Percentiles rank a stretch among this genome's conserved stretches.
Evolutionary conservation across 352 stramenopile genomes (phyloP).

Genomic region (Globisporangium paroecandrum): DNA sequence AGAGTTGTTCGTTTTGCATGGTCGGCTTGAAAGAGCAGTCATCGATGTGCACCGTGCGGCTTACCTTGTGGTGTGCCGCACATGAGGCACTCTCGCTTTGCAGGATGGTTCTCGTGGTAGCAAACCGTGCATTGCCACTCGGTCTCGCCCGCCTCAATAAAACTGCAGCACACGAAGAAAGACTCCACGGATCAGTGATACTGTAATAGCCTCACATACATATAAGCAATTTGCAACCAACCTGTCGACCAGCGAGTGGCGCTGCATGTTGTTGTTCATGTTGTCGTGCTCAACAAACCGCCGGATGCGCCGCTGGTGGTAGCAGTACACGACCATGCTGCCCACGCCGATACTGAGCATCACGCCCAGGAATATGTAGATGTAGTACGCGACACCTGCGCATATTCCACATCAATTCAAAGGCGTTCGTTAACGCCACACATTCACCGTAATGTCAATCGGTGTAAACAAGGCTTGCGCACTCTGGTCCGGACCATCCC

Average conservation of each 20-base stretch:
- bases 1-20: not conserved
- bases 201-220: not conserved
- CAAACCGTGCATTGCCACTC: conserved; percentile 84
- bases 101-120: conserved; percentile 83
- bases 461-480: not conserved
- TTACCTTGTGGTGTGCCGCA: conserved; percentile 74
- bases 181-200: not conserved
- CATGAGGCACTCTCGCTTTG: conserved; percentile 79
- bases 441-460: not conserved
- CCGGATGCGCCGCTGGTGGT: conserved; percentile 56
- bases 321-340: conserved; percentile 57
- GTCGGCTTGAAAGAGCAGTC: not conserved
- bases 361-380: conserved; percentile 73
- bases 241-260: conserved; percentile 77
- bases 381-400: conserved; percentile 50
- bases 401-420: not conserved
- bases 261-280: conserved; percentile 85
- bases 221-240: conserved; percentile 1
- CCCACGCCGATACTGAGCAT: conserved; percentile 40
- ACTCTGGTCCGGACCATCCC: not conserved
- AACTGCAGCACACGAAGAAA: conserved; percentile 24
- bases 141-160: conserved; percentile 59
- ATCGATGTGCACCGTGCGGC: not conserved
- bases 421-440: not conserved
- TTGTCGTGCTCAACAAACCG: conserved; percentile 68